phyloP scores from a whole-genome alignment of 2,329 filamentous ascomycete species.

The Grosmannia penicillata region DNA sequence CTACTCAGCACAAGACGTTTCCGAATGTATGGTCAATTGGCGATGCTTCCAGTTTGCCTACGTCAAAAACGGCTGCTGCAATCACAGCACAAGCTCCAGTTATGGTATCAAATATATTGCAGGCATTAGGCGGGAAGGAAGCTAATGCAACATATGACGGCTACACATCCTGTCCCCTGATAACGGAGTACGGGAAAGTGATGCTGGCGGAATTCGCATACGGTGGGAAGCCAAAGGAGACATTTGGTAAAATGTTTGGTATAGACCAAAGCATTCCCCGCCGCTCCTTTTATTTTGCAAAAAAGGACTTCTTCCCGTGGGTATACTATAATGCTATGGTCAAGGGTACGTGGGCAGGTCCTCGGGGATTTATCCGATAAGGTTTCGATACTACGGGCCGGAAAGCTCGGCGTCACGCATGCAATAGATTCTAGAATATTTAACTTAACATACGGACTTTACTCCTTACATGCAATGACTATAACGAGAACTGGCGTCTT shows the following conservation, averaged over 20 bases:
- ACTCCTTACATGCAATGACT: too few species aligned
- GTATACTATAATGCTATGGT: conserved; percentile 37
- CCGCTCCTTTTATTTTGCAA: conserved; percentile 24
- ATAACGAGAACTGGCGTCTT: too few species aligned
- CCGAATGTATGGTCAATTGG: conserved; percentile 44
- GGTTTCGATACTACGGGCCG: too few species aligned
- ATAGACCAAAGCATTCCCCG: conserved; percentile 24
- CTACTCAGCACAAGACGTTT: conserved; percentile 36
- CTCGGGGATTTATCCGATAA: conserved; percentile 23
- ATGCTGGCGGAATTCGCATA: conserved; percentile 34
- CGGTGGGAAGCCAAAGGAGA: conserved; percentile 29
- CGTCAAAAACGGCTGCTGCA: conserved; percentile 31
- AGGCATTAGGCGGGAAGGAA: conserved; percentile 19
- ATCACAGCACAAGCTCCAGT: conserved; percentile 28
- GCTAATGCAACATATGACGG: conserved; percentile 23
- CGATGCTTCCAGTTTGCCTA: conserved; percentile 44
- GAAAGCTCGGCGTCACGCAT: too few species aligned
- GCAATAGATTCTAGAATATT: too few species aligned
- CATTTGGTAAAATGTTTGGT: conserved; percentile 18
- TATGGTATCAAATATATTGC: conserved; percentile 25
- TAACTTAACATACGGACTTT: too few species aligned
- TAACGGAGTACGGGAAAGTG: conserved; percentile 28
- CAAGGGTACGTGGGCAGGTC: conserved; percentile 39
- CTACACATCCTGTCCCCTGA: conserved; percentile 29
- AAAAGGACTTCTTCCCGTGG: conserved; percentile 39